These are phyloP conservation scores for Arabidopsis hybrid DNA, from an alignment of 441 rosid genomes.

Conservation along the genomic window DNA sequence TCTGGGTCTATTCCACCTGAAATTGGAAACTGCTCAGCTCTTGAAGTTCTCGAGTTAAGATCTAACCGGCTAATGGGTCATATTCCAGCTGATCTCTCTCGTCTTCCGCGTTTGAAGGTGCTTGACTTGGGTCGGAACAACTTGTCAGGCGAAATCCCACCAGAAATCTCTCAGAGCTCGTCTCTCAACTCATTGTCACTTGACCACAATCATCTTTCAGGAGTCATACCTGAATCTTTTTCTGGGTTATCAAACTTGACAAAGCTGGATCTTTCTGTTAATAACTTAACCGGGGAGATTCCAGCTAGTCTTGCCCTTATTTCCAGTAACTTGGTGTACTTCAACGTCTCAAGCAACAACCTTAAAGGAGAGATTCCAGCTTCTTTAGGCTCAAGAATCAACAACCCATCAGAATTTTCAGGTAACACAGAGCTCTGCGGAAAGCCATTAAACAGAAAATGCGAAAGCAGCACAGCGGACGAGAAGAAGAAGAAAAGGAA, in stretches of 20 bases:
- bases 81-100: constrained; percentile 79
- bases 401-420: constrained; percentile 64
- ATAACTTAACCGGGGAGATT: constrained; percentile 82
- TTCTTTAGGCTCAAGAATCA: constrained; percentile 65
- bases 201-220: constrained; percentile 71
- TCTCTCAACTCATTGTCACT: constrained; percentile 61
- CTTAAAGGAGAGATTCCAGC: constrained; percentile 82
- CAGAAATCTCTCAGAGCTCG: constrained; percentile 57
- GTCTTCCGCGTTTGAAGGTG: constrained; percentile 56
- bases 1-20: constrained; percentile 76
- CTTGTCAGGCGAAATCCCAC: constrained; percentile 75
- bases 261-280: constrained; percentile 74
- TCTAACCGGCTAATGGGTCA: constrained; percentile 67
- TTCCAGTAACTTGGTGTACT: constrained; percentile 56
- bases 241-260: constrained; percentile 64
- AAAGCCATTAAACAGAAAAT: constrained; percentile 64
- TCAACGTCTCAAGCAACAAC: constrained; percentile 79
- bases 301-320: constrained; percentile 62
- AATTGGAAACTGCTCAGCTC: constrained; percentile 87
- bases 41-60: constrained; percentile 77
- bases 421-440: constrained; percentile 76
- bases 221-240: constrained; percentile 69
- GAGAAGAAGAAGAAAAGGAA: constrained; percentile 60
- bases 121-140: constrained; percentile 80
- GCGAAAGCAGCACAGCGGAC: constrained; percentile 44